Conservation (phyloP, 257 asterid species). For the Salvia miltiorrhiza region DNA sequence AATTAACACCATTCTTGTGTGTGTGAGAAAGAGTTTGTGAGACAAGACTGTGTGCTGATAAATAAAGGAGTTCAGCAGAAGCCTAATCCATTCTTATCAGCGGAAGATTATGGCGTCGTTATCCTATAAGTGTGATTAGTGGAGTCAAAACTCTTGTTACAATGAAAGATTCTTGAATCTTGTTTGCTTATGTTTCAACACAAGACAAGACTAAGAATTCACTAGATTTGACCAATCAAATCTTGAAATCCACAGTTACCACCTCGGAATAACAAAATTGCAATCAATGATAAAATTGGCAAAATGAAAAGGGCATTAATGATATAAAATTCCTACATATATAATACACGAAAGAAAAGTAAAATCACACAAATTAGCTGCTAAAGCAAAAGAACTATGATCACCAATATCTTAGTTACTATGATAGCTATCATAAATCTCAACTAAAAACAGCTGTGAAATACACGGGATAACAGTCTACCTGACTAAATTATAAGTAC, state of each 20-base stretch:
- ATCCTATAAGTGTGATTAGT: background rate
- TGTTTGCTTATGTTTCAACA: background rate
- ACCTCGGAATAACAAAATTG: background rate
- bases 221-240: background rate
- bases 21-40: background rate
- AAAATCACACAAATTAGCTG: too few relatives aligned
- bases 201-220: background rate
- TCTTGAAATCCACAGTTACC: background rate
- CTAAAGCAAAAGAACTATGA: background rate
- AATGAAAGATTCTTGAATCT: conserved; percentile 19
- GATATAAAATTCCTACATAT: background rate
- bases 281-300: background rate
- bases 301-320: background rate
- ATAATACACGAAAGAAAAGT: too few relatives aligned
- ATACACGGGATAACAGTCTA: background rate
- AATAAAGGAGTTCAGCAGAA: background rate
- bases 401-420: background rate
- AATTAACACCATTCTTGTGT: conserved; percentile 33
- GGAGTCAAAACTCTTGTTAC: conserved; percentile 20
- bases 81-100: background rate
- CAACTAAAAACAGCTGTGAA: background rate
- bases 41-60: background rate
- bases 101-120: conserved; percentile 14
- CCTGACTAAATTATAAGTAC: background rate
- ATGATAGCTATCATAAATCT: background rate